Evolutionary conservation across 306 rosid genomes (phyloP).

Genomic region (Cucumis hystrix): DNA sequence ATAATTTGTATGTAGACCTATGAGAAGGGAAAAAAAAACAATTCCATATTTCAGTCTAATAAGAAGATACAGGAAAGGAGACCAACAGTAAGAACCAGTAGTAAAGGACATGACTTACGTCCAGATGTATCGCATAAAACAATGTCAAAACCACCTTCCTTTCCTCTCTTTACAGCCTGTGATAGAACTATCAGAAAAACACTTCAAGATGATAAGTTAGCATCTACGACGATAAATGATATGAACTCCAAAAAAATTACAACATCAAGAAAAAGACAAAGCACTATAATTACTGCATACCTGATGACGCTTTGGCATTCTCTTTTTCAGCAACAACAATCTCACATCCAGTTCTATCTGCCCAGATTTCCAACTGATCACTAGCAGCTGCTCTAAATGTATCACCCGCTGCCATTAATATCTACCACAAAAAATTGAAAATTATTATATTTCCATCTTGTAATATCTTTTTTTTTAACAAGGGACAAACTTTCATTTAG

Average conservation of each 20-base stretch:
- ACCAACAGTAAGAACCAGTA: background rate
- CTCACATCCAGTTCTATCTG: conserved; percentile 91
- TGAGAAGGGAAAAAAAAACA: background rate
- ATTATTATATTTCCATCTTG: background rate
- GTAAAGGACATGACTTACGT: conserved; percentile 38
- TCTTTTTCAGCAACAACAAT: conserved; percentile 73
- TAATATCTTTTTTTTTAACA: background rate
- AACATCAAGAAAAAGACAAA: background rate
- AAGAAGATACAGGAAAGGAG: background rate
- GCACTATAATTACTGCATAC: conserved; percentile 20
- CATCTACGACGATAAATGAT: conserved; percentile 8
- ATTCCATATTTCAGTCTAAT: background rate
- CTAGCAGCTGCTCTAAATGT: conserved; percentile 98
- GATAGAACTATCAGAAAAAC: conserved; percentile 69
- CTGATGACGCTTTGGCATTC: conserved; percentile 77
- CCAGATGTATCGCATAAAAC: conserved; percentile 96
- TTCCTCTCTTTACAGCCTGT: conserved; percentile 85
- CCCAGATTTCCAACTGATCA: conserved; percentile 99
- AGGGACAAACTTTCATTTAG: background rate
- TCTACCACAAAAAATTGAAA: conserved; percentile 23
- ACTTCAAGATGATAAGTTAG: conserved; percentile 30
- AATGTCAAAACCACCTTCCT: conserved; percentile 64
- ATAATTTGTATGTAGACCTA: conserved; percentile 96
- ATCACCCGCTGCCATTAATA: conserved; percentile 96
- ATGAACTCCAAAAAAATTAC: background rate